Evolutionary conservation across 2,329 filamentous ascomycete genomes (phyloP).

Genomic region (Lachnellula occidentalis): DNA sequence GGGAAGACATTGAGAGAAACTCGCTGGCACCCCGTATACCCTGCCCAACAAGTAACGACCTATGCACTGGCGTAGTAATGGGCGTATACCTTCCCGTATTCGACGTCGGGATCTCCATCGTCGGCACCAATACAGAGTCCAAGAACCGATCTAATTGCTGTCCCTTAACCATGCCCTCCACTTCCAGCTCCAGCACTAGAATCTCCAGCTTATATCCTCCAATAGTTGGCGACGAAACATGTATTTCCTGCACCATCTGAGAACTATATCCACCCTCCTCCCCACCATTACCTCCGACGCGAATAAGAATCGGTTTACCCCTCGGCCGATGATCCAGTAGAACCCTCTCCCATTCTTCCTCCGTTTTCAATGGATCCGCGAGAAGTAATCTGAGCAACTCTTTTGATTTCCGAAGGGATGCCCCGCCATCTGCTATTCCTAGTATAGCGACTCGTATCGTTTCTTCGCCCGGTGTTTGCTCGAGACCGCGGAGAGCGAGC

Average conservation of each 20-base stretch:
- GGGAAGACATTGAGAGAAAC: no score
- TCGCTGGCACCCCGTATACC: constrained; percentile 59
- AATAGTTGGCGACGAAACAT: constrained; percentile 57
- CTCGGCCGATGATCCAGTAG: constrained; percentile 41
- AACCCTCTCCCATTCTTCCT: constrained; percentile 62
- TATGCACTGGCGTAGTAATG: constrained; percentile 79
- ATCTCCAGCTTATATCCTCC: constrained; percentile 61
- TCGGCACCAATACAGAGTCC: constrained; percentile 71
- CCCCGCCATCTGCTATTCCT: constrained; percentile 36
- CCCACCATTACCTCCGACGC: constrained; percentile 39
- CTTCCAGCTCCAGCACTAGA: constrained; percentile 46
- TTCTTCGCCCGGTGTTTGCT: constrained; percentile 51
- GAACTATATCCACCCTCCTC: constrained; percentile 32
- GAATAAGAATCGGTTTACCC: constrained; percentile 56
- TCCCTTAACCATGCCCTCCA: constrained; percentile 41
- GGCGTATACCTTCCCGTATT: constrained; percentile 58
- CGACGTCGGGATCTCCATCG: constrained; percentile 63
- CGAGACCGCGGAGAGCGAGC: constrained; percentile 61
- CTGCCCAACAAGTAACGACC: constrained; percentile 66
- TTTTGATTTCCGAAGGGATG: constrained; percentile 46
- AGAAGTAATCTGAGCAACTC: constrained; percentile 64
- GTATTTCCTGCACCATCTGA: constrained; percentile 51
- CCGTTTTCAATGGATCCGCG: constrained; percentile 60
- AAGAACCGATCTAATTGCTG: constrained; percentile 38
- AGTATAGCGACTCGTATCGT: constrained; percentile 54